Conservation (phyloP, 192 early-diverging fungal genomes). For the Coemansia sp. region DNA sequence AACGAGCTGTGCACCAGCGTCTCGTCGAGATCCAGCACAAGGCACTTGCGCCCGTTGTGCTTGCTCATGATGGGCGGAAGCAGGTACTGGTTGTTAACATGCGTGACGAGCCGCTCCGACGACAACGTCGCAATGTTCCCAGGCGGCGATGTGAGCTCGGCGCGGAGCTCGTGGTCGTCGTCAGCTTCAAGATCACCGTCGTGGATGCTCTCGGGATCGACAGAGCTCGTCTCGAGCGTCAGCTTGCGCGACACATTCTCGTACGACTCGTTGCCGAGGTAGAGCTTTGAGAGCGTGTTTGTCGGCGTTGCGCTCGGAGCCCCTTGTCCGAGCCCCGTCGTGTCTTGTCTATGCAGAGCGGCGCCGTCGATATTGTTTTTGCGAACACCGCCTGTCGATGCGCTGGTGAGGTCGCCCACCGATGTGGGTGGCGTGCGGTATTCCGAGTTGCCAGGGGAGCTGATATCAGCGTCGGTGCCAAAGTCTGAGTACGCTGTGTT, state of each 20-base stretch:
- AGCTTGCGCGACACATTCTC: conserved; percentile 43
- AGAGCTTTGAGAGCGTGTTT: conserved; percentile 46
- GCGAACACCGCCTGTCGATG: conserved; percentile 9
- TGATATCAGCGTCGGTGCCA: conserved; percentile 48
- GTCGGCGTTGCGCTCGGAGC: conserved; percentile 39
- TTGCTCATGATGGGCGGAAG: conserved; percentile 69
- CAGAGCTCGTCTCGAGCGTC: conserved; percentile 44
- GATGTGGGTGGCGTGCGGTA: conserved; percentile 55
- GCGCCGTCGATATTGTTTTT: conserved; percentile 1
- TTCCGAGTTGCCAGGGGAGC: conserved; percentile 47
- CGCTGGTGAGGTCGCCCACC: conserved; percentile 31
- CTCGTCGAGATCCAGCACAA: conserved; percentile 97
- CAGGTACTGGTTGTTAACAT: conserved; percentile 47
- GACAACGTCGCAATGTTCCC: conserved; percentile 49
- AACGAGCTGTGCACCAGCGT: conserved; percentile 94
- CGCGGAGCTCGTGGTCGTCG: conserved; percentile 46
- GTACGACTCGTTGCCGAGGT: conserved; percentile 42
- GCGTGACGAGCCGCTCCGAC: conserved; percentile 51
- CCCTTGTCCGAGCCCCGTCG: conserved; percentile 22
- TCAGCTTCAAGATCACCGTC: conserved; percentile 37
- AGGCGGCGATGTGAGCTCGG: conserved; percentile 51
- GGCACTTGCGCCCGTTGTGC: conserved; percentile 79
- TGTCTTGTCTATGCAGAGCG: not conserved
- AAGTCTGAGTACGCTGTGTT: conserved; percentile 40
- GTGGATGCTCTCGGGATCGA: conserved; percentile 46